Base-by-base conservation (phyloP, 73 alveolate genomes). In the Effrenium voratum region DNA sequence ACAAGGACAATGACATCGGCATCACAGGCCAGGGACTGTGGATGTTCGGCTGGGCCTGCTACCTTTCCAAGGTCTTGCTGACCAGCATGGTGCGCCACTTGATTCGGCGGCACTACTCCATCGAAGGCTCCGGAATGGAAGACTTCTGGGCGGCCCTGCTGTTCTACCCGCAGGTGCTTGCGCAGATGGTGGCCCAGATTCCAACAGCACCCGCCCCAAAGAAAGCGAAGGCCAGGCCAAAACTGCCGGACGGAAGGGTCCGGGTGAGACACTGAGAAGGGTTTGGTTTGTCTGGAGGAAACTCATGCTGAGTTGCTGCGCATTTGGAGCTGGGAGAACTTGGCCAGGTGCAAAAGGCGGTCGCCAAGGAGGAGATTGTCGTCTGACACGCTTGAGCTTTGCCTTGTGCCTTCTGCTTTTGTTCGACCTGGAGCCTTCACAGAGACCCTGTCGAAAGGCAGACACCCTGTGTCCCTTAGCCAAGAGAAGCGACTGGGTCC, bases 111-210 rank as follows among this genome's bases (percentile, higher is more conserved):
- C 46, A 50, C 50, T 83, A 83, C 93, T 36, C 41, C 55, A 83
- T 83, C 28, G 93, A 83, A 40, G 93, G 93, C 40, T 83, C 93
- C 57, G 93, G 93, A 52, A 52, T 83, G 36, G 93, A 83, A 55
- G 93, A 83, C 55, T 49, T 50, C 55, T 83, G 93, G 50, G 93
- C 93, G 3, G 44, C 57, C 79, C 77, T 83, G 47, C 34, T 83
- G n/a, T 45, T 83, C 77, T 83, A 83, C 68, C 93, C 93, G 16
- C 93, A 83, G 22, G 47, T 77, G 49, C 93, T 52, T 41, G 86
- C 86, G 5, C 86, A 76, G 86, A 76, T 76, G 60, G 12, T 76
- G 60, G 38, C 59, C 40, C 86, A 76, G 86, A 66, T 66, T n/a
- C 2, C 16, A 52, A 8, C 8, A 19, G 19, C 63, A 19, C 63